Conservation (phyloP, 805 yeast species). For the Myxozyma melibiosi region DNA sequence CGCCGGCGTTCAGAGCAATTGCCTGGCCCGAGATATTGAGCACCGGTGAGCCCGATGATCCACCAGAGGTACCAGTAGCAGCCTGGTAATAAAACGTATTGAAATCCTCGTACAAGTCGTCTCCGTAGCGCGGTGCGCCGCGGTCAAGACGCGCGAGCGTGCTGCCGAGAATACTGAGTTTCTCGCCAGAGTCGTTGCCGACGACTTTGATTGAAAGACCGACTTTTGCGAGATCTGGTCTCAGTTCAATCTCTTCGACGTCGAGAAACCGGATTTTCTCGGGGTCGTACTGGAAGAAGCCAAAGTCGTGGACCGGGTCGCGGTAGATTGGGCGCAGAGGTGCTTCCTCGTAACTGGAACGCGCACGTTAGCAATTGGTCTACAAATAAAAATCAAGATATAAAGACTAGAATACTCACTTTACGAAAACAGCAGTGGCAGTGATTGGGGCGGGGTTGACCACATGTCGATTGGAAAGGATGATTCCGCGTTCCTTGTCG, state of each 20-base stretch:
- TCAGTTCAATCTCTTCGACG: constrained; percentile 30
- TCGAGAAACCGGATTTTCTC: constrained; percentile 27
- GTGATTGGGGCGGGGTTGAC: constrained; percentile 31
- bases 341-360: constrained; percentile 29
- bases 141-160: constrained; percentile 32
- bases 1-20: constrained; percentile 32
- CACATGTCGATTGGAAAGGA: constrained; percentile 32
- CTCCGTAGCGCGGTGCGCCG: constrained; percentile 32
- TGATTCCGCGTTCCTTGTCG: constrained; percentile 29
- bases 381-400: neutral
- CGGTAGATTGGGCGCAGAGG: constrained; percentile 31
- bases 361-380: neutral
- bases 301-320: constrained; percentile 34
- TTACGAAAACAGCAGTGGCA: constrained; percentile 33
- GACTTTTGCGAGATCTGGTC: constrained; percentile 30
- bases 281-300: constrained; percentile 32
- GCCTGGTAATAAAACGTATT: constrained; percentile 33
- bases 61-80: constrained; percentile 34
- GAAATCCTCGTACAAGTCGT: constrained; percentile 31
- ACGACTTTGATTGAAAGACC: constrained; percentile 32
- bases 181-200: constrained; percentile 34
- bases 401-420: too few relatives aligned
- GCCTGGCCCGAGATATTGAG: constrained; percentile 32
- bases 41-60: constrained; percentile 34
- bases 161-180: constrained; percentile 32